These are phyloP conservation scores for Termitomyces sp. DNA, from an alignment of 768 basidiomycete species.

Conservation along the genomic window DNA sequence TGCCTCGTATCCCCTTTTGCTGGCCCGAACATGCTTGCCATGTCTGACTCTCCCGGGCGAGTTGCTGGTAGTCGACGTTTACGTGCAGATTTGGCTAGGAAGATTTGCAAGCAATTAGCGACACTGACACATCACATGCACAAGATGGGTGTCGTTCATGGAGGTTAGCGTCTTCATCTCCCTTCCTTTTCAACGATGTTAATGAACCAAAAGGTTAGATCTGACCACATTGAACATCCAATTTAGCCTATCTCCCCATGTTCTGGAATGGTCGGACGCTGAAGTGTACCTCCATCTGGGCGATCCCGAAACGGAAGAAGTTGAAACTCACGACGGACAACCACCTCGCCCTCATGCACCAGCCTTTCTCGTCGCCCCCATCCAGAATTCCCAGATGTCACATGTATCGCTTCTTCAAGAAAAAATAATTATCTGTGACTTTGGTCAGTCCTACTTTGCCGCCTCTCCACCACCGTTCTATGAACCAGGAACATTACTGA, in stretches of 20 bases:
- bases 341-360: conserved; percentile 25
- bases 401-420: conserved; percentile 25
- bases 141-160: conserved; percentile 26
- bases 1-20: conserved; percentile 43
- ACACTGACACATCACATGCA: conserved; percentile 25
- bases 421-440: conserved; percentile 27
- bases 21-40: conserved; percentile 31
- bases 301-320: conserved; percentile 24
- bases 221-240: conserved; percentile 34
- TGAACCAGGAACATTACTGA: conserved; percentile 22
- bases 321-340: conserved; percentile 17
- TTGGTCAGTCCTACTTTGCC: conserved; percentile 29
- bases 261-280: conserved; percentile 27
- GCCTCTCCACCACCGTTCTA: conserved; percentile 21
- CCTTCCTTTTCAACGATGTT: background rate
- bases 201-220: conserved; percentile 20
- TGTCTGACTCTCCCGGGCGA: conserved; percentile 27
- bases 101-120: conserved; percentile 26
- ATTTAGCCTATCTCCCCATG: conserved; percentile 20
- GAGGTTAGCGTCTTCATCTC: conserved; percentile 19
- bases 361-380: conserved; percentile 20
- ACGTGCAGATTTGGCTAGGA: conserved; percentile 28
- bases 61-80: conserved; percentile 24
- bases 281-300: conserved; percentile 27
- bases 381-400: conserved; percentile 17